Conservation (phyloP, 2,329 filamentous ascomycete species). For the Diaporthe ilicicola region DNA sequence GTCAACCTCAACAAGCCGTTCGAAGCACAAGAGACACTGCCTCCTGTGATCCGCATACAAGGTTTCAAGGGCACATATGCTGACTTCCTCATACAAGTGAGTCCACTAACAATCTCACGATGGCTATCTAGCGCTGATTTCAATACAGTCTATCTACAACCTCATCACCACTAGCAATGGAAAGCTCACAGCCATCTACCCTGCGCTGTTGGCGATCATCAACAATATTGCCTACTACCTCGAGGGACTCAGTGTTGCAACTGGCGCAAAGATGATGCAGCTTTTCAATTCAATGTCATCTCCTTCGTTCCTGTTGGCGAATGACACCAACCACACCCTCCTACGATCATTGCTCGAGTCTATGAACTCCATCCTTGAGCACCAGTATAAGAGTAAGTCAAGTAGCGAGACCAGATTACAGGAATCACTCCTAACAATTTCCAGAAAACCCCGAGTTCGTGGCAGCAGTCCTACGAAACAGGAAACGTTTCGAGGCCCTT, state of each 20-base stretch:
- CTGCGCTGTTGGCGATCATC: conserved; percentile 88
- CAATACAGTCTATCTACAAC: conserved; percentile 80
- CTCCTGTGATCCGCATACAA: conserved; percentile 79
- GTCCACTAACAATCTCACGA: conserved; percentile 40
- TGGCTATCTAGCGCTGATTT: conserved; percentile 42
- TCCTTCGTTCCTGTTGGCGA: conserved; percentile 89
- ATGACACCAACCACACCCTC: conserved; percentile 87
- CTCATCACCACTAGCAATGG: conserved; percentile 92
- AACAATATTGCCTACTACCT: conserved; percentile 92
- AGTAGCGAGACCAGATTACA: background rate
- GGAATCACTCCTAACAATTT: conserved; percentile 31
- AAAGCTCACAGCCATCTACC: conserved; percentile 89
- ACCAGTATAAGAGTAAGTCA: conserved; percentile 78
- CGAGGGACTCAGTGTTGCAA: conserved; percentile 76
- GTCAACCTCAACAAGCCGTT: conserved; percentile 90
- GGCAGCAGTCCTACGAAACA: conserved; percentile 80
- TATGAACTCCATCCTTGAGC: conserved; percentile 88
- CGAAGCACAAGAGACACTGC: conserved; percentile 87
- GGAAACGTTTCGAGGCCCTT: conserved; percentile 84
- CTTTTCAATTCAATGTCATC: conserved; percentile 93
- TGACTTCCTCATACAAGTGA: conserved; percentile 89
- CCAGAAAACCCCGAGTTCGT: conserved; percentile 83
- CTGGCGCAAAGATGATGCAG: conserved; percentile 85
- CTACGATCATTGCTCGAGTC: conserved; percentile 86
- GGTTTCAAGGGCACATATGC: conserved; percentile 91